Base-by-base conservation (phyloP, 2,329 filamentous ascomycete species). In the Colletotrichum horii region DNA sequence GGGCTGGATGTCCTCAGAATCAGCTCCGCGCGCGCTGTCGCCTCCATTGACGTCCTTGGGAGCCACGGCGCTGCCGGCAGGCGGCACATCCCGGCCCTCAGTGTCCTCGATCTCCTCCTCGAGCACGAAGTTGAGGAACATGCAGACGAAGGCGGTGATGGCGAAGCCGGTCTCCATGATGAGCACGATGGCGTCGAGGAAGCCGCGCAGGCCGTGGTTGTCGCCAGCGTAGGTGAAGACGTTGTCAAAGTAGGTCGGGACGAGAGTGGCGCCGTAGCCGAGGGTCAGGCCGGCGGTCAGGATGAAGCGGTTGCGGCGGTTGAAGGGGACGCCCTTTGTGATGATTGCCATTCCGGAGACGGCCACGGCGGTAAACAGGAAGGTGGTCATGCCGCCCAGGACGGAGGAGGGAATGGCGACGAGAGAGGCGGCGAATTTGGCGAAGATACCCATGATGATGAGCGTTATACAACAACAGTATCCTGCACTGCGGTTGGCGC, bases 331-430 rank as follows among this genome's bases (percentile, higher is more conserved):
- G 43, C 90, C 90, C 22, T 91, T 91, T 5, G 91, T 88, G 77
- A 97, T 92, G 79, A 97, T 96, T 65, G 93, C 90, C 76, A 97
- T 91, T 79, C 95, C 95, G 0, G 93, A 94, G 2, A 95, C 93
- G 3, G 94, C 92, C 8, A 97, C 95, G 6, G 94, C 91, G 75
- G 89, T 90, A 85, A 96, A 97, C 26, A 97, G 89, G 83, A 97
- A 97, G 0, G 94, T 95, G 0, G 95, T 94, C 93, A 94, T 94
- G 64, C 92, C 74, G 48, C 92, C 93, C 4, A 94, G 88, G 2
- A 94, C 92, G 1, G 91, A 82, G 3, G 88, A 84, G 0, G 95
- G 95, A 77, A 97, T 96, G 6, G 94, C 90, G 6, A 95, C 94
- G 6, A 97, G 91, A 0, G 94, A 90, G 1, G 95, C 95, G 0